Percentiles rank a stretch among this genome's conserved stretches.
Conservation (phyloP, 2,329 filamentous ascomycete species). For the Talaromyces sp. region DNA sequence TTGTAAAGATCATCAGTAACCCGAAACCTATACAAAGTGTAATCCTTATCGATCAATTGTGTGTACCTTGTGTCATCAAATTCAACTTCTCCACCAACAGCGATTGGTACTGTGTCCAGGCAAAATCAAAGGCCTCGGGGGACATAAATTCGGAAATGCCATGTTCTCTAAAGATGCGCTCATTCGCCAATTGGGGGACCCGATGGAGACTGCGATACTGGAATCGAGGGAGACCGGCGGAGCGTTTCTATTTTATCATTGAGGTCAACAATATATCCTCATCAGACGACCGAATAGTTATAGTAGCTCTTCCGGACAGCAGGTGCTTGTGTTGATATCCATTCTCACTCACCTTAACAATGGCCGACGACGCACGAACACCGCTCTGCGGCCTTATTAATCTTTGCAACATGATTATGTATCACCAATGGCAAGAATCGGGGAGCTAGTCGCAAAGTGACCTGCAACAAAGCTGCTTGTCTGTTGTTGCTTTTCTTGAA, state of each 20-base stretch:
- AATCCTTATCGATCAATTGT: not conserved
- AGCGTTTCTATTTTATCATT: constrained; percentile 24
- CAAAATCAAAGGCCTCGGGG: constrained; percentile 62
- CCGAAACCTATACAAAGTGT: not conserved
- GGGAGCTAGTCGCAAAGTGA: not conserved
- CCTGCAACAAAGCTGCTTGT: constrained; percentile 7
- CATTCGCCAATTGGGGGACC: constrained; percentile 47
- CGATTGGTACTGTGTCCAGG: constrained; percentile 78
- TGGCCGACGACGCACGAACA: constrained; percentile 37
- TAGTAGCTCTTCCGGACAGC: not conserved
- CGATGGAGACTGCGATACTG: constrained; percentile 39
- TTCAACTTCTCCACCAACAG: constrained; percentile 73
- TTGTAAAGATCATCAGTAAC: not conserved
- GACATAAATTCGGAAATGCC: constrained; percentile 69
- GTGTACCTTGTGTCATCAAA: constrained; percentile 61
- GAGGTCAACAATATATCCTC: not conserved
- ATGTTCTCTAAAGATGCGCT: constrained; percentile 41
- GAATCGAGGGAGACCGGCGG: constrained; percentile 33
- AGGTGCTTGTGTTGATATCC: not conserved
- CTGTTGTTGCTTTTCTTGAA: constrained; percentile 19
- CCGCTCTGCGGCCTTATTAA: constrained; percentile 40
- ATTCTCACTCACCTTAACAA: constrained; percentile 29
- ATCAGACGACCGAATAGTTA: not conserved
- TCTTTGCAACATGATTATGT: constrained; percentile 35
- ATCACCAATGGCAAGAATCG: not conserved